A percentile compares a stretch with the other conserved stretches of the same genome.
Evolutionary conservation across 768 basidiomycete species (phyloP).

Genomic region (Hygrophorus pudorinus): DNA sequence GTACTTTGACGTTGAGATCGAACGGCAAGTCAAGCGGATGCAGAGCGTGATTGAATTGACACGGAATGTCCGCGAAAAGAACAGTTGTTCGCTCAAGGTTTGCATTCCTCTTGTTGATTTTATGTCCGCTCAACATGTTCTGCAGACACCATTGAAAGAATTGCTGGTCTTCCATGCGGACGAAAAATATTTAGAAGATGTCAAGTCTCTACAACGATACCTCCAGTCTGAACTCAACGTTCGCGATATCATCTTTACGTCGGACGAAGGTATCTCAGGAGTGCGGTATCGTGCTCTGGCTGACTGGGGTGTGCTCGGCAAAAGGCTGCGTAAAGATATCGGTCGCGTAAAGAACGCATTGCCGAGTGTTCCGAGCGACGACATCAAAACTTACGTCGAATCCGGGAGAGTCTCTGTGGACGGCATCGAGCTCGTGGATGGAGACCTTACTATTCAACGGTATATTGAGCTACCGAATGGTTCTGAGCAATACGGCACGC

Average conservation of each 20-base stretch:
- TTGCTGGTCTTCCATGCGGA: slow-evolving; percentile 91
- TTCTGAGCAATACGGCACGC: slow-evolving; percentile 61
- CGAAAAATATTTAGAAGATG: slow-evolving; percentile 73
- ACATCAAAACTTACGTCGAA: slow-evolving; percentile 64
- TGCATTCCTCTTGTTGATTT: slow-evolving; percentile 8
- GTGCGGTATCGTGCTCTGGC: slow-evolving; percentile 87
- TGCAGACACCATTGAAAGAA: slow-evolving; percentile 84
- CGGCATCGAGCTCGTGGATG: slow-evolving; percentile 80
- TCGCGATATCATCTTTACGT: slow-evolving; percentile 80
- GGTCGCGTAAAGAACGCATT: slow-evolving; percentile 82
- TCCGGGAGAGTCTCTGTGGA: slow-evolving; percentile 77
- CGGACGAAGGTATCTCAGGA: slow-evolving; percentile 77
- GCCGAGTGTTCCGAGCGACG: slow-evolving; percentile 71
- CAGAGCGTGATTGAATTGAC: slow-evolving; percentile 91
- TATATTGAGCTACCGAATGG: slow-evolving; percentile 72
- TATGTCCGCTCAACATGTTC: slow-evolving; percentile 4
- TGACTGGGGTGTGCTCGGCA: slow-evolving; percentile 91
- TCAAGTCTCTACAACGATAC: slow-evolving; percentile 76
- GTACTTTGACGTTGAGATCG: slow-evolving; percentile 89
- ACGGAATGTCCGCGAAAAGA: slow-evolving; percentile 78
- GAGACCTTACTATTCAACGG: slow-evolving; percentile 87
- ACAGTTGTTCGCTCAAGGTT: slow-evolving; percentile 85
- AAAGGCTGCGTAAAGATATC: slow-evolving; percentile 88
- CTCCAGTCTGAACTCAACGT: slow-evolving; percentile 94
- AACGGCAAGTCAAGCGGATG: slow-evolving; percentile 91